Percentiles rank a stretch among this genome's conserved stretches.
Conservation (phyloP, 495 filamentous ascomycete genomes). For the Aspergillus bertholletiae region DNA sequence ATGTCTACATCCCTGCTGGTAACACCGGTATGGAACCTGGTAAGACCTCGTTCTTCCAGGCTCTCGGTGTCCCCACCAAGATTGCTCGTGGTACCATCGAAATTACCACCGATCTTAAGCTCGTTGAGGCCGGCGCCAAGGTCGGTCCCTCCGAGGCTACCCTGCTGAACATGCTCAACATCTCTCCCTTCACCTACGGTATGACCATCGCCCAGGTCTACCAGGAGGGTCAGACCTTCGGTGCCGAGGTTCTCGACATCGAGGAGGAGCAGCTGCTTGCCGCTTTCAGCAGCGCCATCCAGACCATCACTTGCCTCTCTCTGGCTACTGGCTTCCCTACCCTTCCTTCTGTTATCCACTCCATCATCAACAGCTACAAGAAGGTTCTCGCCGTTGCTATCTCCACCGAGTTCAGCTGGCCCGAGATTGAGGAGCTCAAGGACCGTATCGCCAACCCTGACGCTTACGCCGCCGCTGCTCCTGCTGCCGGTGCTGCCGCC, state of each 20-base stretch:
- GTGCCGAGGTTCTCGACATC: slow-evolving; percentile 81
- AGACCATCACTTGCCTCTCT: slow-evolving; percentile 83
- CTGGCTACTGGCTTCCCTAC: slow-evolving; percentile 92
- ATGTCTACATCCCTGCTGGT: slow-evolving; percentile 90
- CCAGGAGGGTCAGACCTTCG: slow-evolving; percentile 90
- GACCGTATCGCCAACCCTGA: slow-evolving; percentile 98
- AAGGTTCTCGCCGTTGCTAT: slow-evolving; percentile 88
- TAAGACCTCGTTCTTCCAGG: slow-evolving; percentile 99
- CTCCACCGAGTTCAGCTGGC: slow-evolving; percentile 89
- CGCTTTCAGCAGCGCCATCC: slow-evolving; percentile 76
- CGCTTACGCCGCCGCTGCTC: slow-evolving; percentile 79
- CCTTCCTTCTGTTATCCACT: slow-evolving; percentile 94
- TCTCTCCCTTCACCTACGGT: slow-evolving; percentile 99
- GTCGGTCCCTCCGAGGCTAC: slow-evolving; percentile 98
- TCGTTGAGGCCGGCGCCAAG: slow-evolving; percentile 87
- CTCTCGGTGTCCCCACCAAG: slow-evolving; percentile 99
- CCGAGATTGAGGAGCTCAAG: slow-evolving; percentile 94
- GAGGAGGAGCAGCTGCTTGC: slow-evolving; percentile 86
- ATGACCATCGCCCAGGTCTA: slow-evolving; percentile 96
- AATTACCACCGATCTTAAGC: slow-evolving; percentile 97
- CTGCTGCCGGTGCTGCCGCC: slow-evolving; percentile 51
- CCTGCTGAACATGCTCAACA: slow-evolving; percentile 99
- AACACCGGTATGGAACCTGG: slow-evolving; percentile 99
- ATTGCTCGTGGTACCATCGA: slow-evolving; percentile 99
- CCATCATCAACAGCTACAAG: slow-evolving; percentile 95